Base-by-base conservation (phyloP, 2,329 filamentous ascomycete species). In the Aureobasidium leucospermi region DNA sequence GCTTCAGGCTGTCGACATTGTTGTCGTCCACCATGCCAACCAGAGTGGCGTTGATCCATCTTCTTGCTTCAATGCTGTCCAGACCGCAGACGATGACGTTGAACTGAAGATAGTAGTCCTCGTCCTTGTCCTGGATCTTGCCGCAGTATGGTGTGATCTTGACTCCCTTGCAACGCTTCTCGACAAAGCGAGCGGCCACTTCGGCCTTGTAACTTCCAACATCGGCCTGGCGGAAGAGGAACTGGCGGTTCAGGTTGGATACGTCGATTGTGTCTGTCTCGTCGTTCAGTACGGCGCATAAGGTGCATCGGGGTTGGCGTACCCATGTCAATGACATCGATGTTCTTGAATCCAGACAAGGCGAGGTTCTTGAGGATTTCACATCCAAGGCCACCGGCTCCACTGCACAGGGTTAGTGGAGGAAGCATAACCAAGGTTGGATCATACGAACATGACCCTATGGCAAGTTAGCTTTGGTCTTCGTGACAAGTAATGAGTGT, bases 321-420 rank as follows among this genome's bases (percentile, higher is more conserved):
- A 88, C 88, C 90, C 94, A 99, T 99, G 76, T 99, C 94, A 68
- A 99, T 97, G 61, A 99, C 94, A 77, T 99, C 91, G 66, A 99
- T 96, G 69, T 96, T 85, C 74, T 89, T 95, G 78, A 99, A 99
- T 31, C 92, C 91, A 1, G 93, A 96, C 56, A 99, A 81, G 43
- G 94, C 94, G 36, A 99, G 81, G 69, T 99, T 90, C 78, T 99
- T 99, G 56, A 99, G 79, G 46, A 99, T 96, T 72, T 99, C 94
- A 68, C 94, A 99, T 65, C 94, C 94, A 61, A 99, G 76, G 10
- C 94, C 94, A 63, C 94, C 94, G 61, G 94, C 94, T 60, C 94
- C 94, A 66, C 92, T 96, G 38, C 68, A 9, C 19, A 29, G 10
- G 31, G 39, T 52, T 42, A 38, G 39, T 19, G 11, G 4, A 6